Conservation (phyloP, 805 yeast genomes). For the Candida incommunis region DNA sequence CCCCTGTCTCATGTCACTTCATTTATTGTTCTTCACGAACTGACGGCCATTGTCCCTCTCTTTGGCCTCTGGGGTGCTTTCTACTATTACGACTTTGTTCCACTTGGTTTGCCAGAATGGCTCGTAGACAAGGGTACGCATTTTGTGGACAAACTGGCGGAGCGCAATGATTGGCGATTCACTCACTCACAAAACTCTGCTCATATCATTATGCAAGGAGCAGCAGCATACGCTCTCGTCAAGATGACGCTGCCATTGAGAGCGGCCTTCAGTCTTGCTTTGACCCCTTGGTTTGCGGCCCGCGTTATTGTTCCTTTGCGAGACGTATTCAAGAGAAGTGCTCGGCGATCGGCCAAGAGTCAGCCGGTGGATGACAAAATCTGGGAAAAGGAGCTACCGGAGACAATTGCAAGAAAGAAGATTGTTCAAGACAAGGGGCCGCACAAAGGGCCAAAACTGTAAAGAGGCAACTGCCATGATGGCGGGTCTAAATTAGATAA, state of each 20-base stretch:
- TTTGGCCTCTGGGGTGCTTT: constrained; percentile 53
- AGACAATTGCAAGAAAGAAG: neutral
- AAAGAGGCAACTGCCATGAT: too few species aligned
- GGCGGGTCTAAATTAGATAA: too few species aligned
- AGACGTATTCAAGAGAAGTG: constrained; percentile 6
- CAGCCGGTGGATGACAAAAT: neutral
- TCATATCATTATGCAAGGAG: constrained; percentile 51
- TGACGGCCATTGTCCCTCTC: constrained; percentile 61
- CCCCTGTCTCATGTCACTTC: constrained; percentile 50
- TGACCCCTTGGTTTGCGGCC: constrained; percentile 46
- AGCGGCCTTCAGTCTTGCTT: constrained; percentile 32
- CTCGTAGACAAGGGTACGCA: constrained; percentile 44
- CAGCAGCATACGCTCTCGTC: constrained; percentile 57
- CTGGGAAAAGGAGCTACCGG: constrained; percentile 1
- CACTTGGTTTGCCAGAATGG: constrained; percentile 44
- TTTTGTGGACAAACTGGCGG: constrained; percentile 36
- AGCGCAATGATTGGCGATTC: constrained; percentile 18
- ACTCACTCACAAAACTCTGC: constrained; percentile 36
- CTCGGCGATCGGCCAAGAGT: neutral
- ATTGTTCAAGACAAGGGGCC: neutral
- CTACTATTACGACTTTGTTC: constrained; percentile 39
- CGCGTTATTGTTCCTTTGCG: constrained; percentile 35
- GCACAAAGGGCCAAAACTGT: too few species aligned
- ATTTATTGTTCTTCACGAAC: constrained; percentile 56
- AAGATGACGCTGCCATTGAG: constrained; percentile 43